Evolutionary conservation across 2,329 filamentous ascomycete species (phyloP).

Genomic region (Aaosphaeria pasadenensis): DNA sequence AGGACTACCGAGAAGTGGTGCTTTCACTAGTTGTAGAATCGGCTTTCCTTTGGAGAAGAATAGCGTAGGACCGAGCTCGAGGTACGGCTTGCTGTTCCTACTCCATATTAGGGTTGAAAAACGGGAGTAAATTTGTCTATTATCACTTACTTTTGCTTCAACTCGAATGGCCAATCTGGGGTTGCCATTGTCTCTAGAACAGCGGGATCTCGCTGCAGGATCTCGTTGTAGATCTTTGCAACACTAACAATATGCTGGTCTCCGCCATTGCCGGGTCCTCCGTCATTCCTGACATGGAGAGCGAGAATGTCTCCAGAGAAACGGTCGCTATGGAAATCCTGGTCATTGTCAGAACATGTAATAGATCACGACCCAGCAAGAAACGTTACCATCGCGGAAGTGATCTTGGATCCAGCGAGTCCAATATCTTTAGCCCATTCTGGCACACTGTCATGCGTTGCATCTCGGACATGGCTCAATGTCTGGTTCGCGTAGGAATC

Average conservation of each 20-base stretch:
- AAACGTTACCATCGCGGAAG: constrained; percentile 26
- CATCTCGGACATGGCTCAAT: constrained; percentile 35
- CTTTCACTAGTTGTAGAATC: constrained; percentile 37
- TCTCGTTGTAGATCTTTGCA: constrained; percentile 35
- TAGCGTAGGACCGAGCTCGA: constrained; percentile 31
- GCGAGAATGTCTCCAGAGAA: constrained; percentile 37
- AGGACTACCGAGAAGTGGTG: constrained; percentile 33
- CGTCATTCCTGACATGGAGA: constrained; percentile 33
- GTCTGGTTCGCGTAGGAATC: constrained; percentile 39
- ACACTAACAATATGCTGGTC: constrained; percentile 33
- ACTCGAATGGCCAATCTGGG: constrained; percentile 35
- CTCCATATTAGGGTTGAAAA: background rate
- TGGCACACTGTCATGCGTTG: constrained; percentile 30
- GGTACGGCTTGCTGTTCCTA: constrained; percentile 26
- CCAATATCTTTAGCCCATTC: constrained; percentile 31
- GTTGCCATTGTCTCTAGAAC: constrained; percentile 34
- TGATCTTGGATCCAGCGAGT: constrained; percentile 37
- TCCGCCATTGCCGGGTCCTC: constrained; percentile 25
- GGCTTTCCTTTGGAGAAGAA: constrained; percentile 35
- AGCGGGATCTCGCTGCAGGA: constrained; percentile 27
- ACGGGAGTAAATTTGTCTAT: background rate
- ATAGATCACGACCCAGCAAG: background rate
- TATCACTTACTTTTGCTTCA: constrained; percentile 34
- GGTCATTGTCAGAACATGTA: background rate
- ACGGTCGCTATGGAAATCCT: constrained; percentile 35